Base-by-base conservation (phyloP, 768 basidiomycete species). In the Hericium erinaceus region DNA sequence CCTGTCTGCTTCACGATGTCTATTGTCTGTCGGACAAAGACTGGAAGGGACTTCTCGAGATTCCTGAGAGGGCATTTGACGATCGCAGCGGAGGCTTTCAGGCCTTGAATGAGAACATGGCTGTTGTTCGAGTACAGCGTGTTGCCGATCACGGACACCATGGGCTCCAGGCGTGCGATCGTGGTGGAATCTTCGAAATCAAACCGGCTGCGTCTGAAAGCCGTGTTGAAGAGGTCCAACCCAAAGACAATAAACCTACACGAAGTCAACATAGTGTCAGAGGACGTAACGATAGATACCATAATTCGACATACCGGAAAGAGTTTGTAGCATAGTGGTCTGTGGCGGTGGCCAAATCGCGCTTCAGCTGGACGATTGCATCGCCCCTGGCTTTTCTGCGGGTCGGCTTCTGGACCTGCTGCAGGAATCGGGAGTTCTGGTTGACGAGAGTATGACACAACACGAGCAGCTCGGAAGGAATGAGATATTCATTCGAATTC, bases 361-460 rank as follows among this genome's bases (percentile, higher is more conserved):
- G 83, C 69, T 91, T 93, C 64, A 80, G 77, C 67, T 94, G 89
- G 1, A 97, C 89, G 57, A 86, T 81, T 22, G 77, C 81, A 61
- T 87, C 80, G 26, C 58, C 33, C 16, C 77, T 84, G 39, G 39
- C 66, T 59, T 68, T 72, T 54, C 64, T 64, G 41, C 60, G 69
- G 41, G 53, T 64, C 64, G 67, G 33, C 61, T 66, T 70, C 18
- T 76, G 73, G 13, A 72, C 75, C 57, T 87, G 80, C 65, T 87
- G 83, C 39, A 95, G 76, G 71, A 98, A 98, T 48, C 80, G 78
- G 52, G 93, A 86, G 66, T 98, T 95, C 65, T 94, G 92, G 60
- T 81, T 92, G 70, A 98, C 82, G 39, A 99, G 76, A 1, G 92
- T 89, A 66, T 95, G 86, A 68, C 92, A 97, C 20, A 97, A 75